Base-by-base conservation (phyloP, 768 basidiomycete species). In the Cystobasidium onofrii region DNA sequence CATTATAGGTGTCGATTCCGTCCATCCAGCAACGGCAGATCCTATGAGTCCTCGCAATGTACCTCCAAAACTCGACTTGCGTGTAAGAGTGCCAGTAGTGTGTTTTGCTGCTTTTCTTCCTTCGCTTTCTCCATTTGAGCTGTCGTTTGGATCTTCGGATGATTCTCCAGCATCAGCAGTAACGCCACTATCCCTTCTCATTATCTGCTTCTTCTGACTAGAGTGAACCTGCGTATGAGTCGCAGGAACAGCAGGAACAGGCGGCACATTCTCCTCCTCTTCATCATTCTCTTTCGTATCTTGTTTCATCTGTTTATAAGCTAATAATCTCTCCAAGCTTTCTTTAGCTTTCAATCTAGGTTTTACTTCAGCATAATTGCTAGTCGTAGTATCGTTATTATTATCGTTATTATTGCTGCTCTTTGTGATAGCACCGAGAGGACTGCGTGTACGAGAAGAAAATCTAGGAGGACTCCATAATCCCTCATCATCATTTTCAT, bases 281-380 rank as follows among this genome's bases (percentile, higher is more conserved):
- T 52, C 41, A 7, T 52, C 23, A 7, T 55, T 55, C 52, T 2
- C 17, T 17, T n/a, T 55, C 12, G 13, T 29, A 4, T 71, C 69
- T 34, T 39, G 33, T 13, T 64, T 12, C 63, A 41, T 64, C 25
- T 64, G 63, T 43, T 52, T 6, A 20, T 33, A n/a, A 39, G 54
- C 55, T 13, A 71, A 44, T 23, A 71, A 25, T 34, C 43, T 29
- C 39, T 71, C 69, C 50, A 71, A 55, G n/a, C 46, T 60, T 29
- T 71, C 69, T 60, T 71, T 71, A n/a, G 69, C 69, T 31, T 44
- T 31, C 69, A 71, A 31, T 44, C 41, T 31, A 20, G 46, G 46
- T 50, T 20, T 50, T 4, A 7, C 36, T 3, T 61, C 57, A 31
- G n/a, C n/a, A n/a, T n/a, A n/a, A n/a, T 27, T 61, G 2, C 17